Evolutionary conservation across 2,329 filamentous ascomycete species (phyloP).

Genomic region (Phaeosphaeriaceae sp.): DNA sequence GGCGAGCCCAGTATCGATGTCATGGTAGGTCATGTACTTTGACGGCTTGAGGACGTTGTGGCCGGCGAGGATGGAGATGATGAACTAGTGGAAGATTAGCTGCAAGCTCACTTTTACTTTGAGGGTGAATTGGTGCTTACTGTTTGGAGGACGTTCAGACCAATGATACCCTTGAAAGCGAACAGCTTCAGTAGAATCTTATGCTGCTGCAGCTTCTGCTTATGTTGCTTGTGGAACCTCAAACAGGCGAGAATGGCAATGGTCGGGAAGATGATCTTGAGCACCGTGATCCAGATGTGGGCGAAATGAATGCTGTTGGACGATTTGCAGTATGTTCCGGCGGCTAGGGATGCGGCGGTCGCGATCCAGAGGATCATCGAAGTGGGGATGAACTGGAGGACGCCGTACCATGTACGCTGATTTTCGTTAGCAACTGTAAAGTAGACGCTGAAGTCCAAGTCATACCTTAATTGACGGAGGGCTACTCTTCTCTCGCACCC

Average conservation of each 20-base stretch:
- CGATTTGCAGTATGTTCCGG: constrained; percentile 35
- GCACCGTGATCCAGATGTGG: constrained; percentile 38
- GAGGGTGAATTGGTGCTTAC: constrained; percentile 19
- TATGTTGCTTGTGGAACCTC: constrained; percentile 31
- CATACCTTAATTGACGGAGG: constrained; percentile 36
- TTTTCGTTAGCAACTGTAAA: background rate
- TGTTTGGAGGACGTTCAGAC: constrained; percentile 36
- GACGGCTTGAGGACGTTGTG: constrained; percentile 27
- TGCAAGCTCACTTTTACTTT: background rate
- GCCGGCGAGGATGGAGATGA: constrained; percentile 38
- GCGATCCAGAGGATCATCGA: constrained; percentile 39
- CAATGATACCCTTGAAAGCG: constrained; percentile 42
- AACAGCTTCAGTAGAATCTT: constrained; percentile 38
- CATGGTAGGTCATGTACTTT: constrained; percentile 38
- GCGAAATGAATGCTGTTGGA: constrained; percentile 39
- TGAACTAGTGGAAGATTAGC: constrained; percentile 21
- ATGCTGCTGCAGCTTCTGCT: constrained; percentile 28
- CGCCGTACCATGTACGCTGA: constrained; percentile 38
- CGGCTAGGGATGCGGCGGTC: constrained; percentile 29
- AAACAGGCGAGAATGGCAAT: constrained; percentile 31
- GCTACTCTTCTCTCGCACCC: constrained; percentile 11
- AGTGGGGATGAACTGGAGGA: constrained; percentile 41
- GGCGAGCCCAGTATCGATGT: constrained; percentile 35
- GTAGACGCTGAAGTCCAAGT: background rate
- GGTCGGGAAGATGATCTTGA: constrained; percentile 27